Evolutionary conservation across 176 grass and related monocot species (phyloP).

Genomic region (Canna indica): DNA sequence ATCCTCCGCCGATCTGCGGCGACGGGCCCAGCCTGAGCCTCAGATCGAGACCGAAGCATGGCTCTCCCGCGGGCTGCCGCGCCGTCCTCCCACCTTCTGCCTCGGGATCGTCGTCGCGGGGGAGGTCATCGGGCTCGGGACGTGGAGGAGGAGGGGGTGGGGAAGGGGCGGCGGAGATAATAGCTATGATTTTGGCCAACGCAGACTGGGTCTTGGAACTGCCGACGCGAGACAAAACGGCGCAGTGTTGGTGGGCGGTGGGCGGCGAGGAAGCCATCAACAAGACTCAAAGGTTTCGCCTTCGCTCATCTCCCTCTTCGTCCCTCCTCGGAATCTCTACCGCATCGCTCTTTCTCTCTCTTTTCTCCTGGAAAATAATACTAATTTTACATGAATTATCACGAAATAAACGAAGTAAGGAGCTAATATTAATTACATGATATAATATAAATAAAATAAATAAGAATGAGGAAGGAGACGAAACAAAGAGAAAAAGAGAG

Average conservation of each 20-base stretch:
- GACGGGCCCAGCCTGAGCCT: constrained; percentile 18
- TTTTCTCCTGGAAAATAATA: background rate
- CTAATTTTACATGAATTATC: background rate
- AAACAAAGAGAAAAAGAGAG: background rate
- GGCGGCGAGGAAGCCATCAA: background rate
- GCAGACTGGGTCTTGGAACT: background rate
- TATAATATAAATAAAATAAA: no score
- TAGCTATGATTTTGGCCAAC: constrained; percentile 5
- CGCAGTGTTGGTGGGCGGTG: background rate
- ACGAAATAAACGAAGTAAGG: background rate
- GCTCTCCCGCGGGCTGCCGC: background rate
- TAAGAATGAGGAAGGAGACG: background rate
- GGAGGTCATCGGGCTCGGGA: background rate
- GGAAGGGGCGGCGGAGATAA: background rate
- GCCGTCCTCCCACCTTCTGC: background rate
- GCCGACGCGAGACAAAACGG: background rate
- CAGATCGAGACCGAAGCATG: constrained; percentile 13
- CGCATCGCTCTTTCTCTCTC: background rate
- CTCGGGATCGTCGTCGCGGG: background rate
- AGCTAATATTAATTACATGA: background rate
- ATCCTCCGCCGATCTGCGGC: constrained; percentile 8
- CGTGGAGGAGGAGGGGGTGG: background rate
- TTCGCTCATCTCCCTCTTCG: background rate
- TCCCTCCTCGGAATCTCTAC: background rate
- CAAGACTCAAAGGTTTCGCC: background rate